A percentile compares a stretch with the other conserved stretches of the same genome.
These are phyloP conservation scores for Allium sativum DNA, from an alignment of 106 monocot genomes.

Conservation along the genomic window DNA sequence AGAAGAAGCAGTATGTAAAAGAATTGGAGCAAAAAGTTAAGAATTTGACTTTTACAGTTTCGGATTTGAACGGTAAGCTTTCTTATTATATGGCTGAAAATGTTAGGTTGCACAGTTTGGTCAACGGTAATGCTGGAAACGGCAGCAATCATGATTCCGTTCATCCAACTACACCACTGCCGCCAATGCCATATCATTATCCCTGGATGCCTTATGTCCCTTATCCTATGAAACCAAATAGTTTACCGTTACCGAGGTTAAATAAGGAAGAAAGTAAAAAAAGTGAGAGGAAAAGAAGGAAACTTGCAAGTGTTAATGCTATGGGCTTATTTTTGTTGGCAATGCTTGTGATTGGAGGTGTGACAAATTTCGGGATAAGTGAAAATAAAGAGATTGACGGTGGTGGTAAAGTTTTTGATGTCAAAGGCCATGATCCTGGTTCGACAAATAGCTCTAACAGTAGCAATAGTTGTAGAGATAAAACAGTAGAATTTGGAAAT, in stretches of 20 bases:
- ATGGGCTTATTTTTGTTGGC: constrained; percentile 32
- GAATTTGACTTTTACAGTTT: constrained; percentile 41
- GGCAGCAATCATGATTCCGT: background rate
- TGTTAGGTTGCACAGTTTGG: constrained; percentile 27
- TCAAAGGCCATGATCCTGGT: constrained; percentile 13
- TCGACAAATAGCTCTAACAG: constrained; percentile 8
- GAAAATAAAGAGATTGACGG: constrained; percentile 1
- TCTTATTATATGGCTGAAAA: constrained; percentile 59
- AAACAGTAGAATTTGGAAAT: background rate
- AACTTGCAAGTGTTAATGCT: constrained; percentile 54
- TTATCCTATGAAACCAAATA: constrained; percentile 34
- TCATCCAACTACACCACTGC: background rate
- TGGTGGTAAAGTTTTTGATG: constrained; percentile 31
- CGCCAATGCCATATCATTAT: constrained; percentile 11
- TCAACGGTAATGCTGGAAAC: constrained; percentile 15
- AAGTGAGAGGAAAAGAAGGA: constrained; percentile 36
- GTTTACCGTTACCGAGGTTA: constrained; percentile 73
- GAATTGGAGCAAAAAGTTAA: constrained; percentile 64
- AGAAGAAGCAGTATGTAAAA: constrained; percentile 73
- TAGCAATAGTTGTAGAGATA: background rate
- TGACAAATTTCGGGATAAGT: constrained; percentile 23
- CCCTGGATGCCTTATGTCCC: constrained; percentile 25
- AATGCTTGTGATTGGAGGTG: constrained; percentile 19
- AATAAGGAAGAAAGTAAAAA: constrained; percentile 44
- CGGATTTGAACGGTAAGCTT: constrained; percentile 49